Conservation (phyloP, 1,284 basidiomycete genomes). For the Limonomyces culmigenus region DNA sequence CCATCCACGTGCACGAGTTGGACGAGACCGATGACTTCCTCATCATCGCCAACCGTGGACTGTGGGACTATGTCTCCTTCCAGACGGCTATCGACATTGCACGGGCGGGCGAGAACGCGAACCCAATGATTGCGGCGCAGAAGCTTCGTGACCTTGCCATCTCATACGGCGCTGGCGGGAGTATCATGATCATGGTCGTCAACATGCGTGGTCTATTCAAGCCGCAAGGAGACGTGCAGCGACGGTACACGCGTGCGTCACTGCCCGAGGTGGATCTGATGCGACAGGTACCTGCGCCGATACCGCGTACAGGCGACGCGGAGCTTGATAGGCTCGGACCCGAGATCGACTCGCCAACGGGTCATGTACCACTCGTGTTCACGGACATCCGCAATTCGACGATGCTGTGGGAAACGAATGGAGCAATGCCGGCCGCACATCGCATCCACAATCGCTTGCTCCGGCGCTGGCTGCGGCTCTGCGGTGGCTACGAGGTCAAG, state of each 20-base stretch:
- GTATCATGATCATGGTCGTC: constrained; percentile 97
- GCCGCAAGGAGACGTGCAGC: too few relatives aligned
- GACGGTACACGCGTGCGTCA: constrained; percentile 24
- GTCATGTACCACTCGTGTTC: constrained; percentile 89
- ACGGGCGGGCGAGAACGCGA: constrained; percentile 62
- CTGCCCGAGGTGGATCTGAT: constrained; percentile 30
- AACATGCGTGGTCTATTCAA: constrained; percentile 70
- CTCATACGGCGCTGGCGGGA: constrained; percentile 89
- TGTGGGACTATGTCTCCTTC: constrained; percentile 92
- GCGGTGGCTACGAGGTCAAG: constrained; percentile 98
- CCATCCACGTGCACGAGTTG: constrained; percentile 57
- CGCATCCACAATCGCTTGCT: constrained; percentile 82
- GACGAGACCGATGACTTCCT: constrained; percentile 90
- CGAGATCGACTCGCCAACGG: constrained; percentile 79
- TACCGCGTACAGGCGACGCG: too few relatives aligned
- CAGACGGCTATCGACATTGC: constrained; percentile 97
- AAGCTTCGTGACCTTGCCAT: constrained; percentile 95
- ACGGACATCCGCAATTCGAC: constrained; percentile 99
- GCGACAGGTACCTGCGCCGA: too few relatives aligned
- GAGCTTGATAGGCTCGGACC: constrained; percentile 47
- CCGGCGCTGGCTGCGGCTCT: constrained; percentile 74
- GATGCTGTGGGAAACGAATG: constrained; percentile 92
- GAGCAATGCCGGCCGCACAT: constrained; percentile 93
- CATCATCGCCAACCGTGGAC: constrained; percentile 83
- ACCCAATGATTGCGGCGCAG: constrained; percentile 96